Conservation (phyloP, 1,139 yeast species). For the Hansenula anomala region DNA sequence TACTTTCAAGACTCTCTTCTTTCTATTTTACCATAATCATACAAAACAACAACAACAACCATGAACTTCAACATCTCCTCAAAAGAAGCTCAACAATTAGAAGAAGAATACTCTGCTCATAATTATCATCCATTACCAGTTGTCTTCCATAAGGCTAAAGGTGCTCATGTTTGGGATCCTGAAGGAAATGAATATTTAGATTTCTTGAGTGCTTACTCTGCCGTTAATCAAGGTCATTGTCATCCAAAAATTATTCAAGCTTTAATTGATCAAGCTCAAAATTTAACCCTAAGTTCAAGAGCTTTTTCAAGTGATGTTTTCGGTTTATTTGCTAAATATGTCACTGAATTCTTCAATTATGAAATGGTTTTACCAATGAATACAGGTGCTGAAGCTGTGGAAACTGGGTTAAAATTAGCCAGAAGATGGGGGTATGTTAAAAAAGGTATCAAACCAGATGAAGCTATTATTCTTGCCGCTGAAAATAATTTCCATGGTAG, state of each 20-base stretch:
- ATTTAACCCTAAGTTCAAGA: constrained; percentile 81
- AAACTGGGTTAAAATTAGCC: constrained; percentile 89
- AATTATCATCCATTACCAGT: constrained; percentile 97
- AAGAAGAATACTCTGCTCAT: constrained; percentile 85
- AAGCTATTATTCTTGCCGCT: constrained; percentile 86
- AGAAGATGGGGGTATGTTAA: constrained; percentile 95
- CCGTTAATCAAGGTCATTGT: constrained; percentile 98
- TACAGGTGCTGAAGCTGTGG: constrained; percentile 99
- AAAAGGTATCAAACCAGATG: constrained; percentile 76
- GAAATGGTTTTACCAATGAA: constrained; percentile 97
- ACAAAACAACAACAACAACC: neutral
- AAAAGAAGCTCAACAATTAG: constrained; percentile 60
- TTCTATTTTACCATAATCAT: neutral
- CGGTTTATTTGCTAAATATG: constrained; percentile 81
- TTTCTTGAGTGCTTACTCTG: constrained; percentile 89
- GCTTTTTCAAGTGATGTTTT: constrained; percentile 91
- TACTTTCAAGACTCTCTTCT: too few species aligned
- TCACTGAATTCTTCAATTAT: constrained; percentile 84
- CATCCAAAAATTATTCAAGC: constrained; percentile 91
- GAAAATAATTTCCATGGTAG: constrained; percentile 94
- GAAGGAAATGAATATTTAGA: constrained; percentile 88
- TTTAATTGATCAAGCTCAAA: constrained; percentile 79
- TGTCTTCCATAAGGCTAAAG: constrained; percentile 78
- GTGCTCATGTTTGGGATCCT: constrained; percentile 98
- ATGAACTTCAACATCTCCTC: constrained; percentile 47